phyloP scores from a whole-genome alignment of 352 stramenopile species.

The Phytophthora citrophthora region DNA sequence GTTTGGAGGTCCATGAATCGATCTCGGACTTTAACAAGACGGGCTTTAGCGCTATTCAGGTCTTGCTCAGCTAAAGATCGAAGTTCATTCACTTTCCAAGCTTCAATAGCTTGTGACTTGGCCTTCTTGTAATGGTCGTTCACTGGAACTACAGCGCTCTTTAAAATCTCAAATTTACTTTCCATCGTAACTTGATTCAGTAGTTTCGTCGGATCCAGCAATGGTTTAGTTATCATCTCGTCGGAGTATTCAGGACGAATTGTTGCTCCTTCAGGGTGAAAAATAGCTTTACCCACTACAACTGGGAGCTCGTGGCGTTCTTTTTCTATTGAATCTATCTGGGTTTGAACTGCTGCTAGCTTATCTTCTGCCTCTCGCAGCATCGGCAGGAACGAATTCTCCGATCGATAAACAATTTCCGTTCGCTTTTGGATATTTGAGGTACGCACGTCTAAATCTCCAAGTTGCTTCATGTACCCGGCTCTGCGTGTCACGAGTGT shows the following conservation, averaged over 20 bases:
- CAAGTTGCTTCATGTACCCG: constrained; percentile 56
- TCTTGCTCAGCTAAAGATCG: constrained; percentile 60
- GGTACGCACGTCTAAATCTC: constrained; percentile 47
- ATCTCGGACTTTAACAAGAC: constrained; percentile 60
- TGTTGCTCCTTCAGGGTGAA: constrained; percentile 22
- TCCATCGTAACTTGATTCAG: constrained; percentile 62
- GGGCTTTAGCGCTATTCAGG: constrained; percentile 58
- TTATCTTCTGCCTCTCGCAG: constrained; percentile 36
- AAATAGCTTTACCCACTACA: constrained; percentile 65
- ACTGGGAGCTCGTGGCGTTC: constrained; percentile 55
- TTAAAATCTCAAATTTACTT: constrained; percentile 71
- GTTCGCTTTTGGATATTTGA: constrained; percentile 55
- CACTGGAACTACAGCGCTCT: constrained; percentile 50
- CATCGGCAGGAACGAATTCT: constrained; percentile 44
- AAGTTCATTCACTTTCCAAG: constrained; percentile 66
- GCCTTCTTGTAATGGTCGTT: constrained; percentile 67
- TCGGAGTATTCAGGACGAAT: not conserved
- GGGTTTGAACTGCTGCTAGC: constrained; percentile 24
- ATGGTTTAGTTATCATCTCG: constrained; percentile 18
- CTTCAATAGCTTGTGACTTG: constrained; percentile 53
- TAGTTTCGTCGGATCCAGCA: constrained; percentile 43
- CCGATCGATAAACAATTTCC: constrained; percentile 48
- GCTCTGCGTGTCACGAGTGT: constrained; percentile 51
- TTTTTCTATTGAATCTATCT: constrained; percentile 39
- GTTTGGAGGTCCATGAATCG: constrained; percentile 62